These are phyloP conservation scores for Agaricus blazei DNA, from an alignment of 768 basidiomycete genomes.

Conservation along the genomic window DNA sequence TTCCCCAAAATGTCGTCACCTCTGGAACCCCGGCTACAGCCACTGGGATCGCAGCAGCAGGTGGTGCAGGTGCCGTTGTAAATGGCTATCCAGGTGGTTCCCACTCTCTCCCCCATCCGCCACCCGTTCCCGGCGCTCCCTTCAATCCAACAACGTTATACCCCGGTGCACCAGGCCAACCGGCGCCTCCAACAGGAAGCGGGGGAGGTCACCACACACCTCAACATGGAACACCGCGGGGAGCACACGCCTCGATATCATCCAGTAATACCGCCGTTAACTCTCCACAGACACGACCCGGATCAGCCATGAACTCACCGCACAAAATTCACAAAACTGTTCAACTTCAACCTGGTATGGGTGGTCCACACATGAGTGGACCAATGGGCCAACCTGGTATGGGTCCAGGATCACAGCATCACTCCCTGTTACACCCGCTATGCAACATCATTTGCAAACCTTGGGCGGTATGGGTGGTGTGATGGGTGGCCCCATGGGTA, in stretches of 20 bases:
- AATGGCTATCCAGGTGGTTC: not conserved
- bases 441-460: not conserved
- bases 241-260: constrained; percentile 22
- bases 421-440: not conserved
- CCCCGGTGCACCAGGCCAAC: constrained; percentile 4
- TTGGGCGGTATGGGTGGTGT: not conserved
- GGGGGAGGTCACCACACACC: not conserved
- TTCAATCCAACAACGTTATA: constrained; percentile 39
- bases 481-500: not conserved
- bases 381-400: constrained; percentile 10
- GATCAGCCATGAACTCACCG: constrained; percentile 49
- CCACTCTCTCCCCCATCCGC: not conserved
- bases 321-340: constrained; percentile 63
- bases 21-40: constrained; percentile 13
- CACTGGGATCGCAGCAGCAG: constrained; percentile 4
- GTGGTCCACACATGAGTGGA: constrained; percentile 11
- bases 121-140: not conserved
- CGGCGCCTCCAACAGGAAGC: not conserved
- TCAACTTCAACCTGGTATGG: constrained; percentile 19
- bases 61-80: not conserved
- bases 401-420: not conserved
- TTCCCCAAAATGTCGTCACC: not conserved
- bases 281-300: constrained; percentile 48
- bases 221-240: constrained; percentile 27
- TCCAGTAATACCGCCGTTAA: constrained; percentile 22